Percentiles rank a stretch among this genome's conserved stretches.
phyloP scores from a whole-genome alignment of 495 filamentous ascomycete species.

The Letharia lupina region DNA sequence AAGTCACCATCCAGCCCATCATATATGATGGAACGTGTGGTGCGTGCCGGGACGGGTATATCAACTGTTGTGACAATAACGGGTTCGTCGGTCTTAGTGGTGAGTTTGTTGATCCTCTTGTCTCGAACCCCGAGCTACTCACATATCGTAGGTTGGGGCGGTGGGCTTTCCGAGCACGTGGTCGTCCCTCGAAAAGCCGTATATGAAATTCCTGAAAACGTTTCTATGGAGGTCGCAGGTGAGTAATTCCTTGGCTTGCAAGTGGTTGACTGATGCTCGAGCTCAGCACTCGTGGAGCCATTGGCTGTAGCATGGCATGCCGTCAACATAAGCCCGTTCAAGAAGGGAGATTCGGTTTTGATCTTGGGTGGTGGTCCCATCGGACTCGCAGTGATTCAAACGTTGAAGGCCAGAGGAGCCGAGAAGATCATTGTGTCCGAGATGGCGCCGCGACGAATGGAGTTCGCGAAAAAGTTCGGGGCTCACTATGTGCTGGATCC shows the following conservation, averaged over 20 bases:
- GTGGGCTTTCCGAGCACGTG: conserved; percentile 49
- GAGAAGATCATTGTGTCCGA: conserved; percentile 51
- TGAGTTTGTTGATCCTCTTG: conserved; percentile 20
- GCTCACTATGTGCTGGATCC: conserved; percentile 51
- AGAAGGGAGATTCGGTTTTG: conserved; percentile 42
- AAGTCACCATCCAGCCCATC: conserved; percentile 52
- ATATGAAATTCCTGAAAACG: conserved; percentile 39
- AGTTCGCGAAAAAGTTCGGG: conserved; percentile 44
- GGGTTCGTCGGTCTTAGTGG: conserved; percentile 55
- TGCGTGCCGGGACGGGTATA: conserved; percentile 41
- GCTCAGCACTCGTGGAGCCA: conserved; percentile 49
- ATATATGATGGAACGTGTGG: conserved; percentile 50
- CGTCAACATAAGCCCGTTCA: conserved; percentile 45
- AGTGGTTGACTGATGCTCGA: conserved; percentile 2
- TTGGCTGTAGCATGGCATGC: conserved; percentile 60
- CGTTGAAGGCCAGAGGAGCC: conserved; percentile 41
- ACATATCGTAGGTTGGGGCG: conserved; percentile 41
- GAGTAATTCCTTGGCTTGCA: conserved; percentile 4
- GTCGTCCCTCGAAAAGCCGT: conserved; percentile 41
- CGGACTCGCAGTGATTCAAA: conserved; percentile 53
- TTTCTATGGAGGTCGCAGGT: conserved; percentile 45
- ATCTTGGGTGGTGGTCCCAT: conserved; percentile 57
- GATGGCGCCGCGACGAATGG: conserved; percentile 39
- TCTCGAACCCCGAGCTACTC: not conserved
- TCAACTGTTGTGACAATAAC: conserved; percentile 49